These are phyloP conservation scores for Kazachstania viticola DNA, from an alignment of 805 yeast species.

Conservation along the genomic window DNA sequence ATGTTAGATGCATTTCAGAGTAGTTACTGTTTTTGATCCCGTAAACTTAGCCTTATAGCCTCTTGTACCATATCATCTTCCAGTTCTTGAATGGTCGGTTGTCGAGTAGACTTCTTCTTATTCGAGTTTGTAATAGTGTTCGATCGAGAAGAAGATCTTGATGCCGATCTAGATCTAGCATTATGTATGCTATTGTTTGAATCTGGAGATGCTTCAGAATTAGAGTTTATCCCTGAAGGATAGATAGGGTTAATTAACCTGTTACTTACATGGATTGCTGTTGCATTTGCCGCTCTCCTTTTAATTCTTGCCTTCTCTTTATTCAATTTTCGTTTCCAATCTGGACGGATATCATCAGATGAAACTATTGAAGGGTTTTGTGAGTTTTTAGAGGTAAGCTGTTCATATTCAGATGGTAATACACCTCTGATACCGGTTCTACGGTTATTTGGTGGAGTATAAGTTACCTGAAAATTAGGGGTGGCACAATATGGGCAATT, in stretches of 20 bases:
- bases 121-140: conserved; percentile 8
- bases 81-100: conserved; percentile 30
- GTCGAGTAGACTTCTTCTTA: background rate
- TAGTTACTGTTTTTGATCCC: conserved; percentile 30
- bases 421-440: conserved; percentile 47
- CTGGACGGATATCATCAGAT: conserved; percentile 79
- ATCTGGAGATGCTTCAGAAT: conserved; percentile 6
- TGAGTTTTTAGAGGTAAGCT: background rate
- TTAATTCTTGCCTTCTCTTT: conserved; percentile 70
- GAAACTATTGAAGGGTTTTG: conserved; percentile 35
- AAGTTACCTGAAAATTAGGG: conserved; percentile 73
- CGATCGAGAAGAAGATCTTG: conserved; percentile 6
- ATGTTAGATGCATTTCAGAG: background rate
- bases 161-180: background rate
- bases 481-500: conserved; percentile 90
- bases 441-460: conserved; percentile 47
- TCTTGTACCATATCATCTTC: conserved; percentile 78
- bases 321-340: conserved; percentile 71
- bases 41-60: conserved; percentile 62
- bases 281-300: conserved; percentile 84
- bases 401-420: conserved; percentile 35
- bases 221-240: conserved; percentile 11
- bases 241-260: conserved; percentile 37
- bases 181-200: no score
- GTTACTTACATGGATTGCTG: conserved; percentile 84